Conservation (phyloP, 805 yeast genomes). For the Yamadazyma philogaea region DNA sequence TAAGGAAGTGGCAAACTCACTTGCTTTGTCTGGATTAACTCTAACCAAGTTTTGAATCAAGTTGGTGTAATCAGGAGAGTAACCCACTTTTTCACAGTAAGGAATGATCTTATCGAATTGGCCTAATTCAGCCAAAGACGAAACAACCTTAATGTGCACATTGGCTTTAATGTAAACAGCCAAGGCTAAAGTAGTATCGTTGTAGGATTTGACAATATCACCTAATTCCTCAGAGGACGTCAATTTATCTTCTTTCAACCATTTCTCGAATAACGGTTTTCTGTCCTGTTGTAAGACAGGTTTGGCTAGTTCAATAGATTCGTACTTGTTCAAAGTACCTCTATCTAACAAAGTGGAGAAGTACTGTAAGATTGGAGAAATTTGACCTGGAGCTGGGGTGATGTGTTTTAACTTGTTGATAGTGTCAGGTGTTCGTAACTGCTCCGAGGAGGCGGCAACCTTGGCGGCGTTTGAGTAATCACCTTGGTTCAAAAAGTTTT, state of each 20-base stretch:
- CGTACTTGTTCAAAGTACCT: slow-evolving; percentile 88
- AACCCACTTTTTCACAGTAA: slow-evolving; percentile 84
- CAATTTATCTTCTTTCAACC: slow-evolving; percentile 92
- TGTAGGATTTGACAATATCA: slow-evolving; percentile 84
- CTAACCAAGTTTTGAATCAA: slow-evolving; percentile 88
- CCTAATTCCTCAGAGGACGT: slow-evolving; percentile 97
- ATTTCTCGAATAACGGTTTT: slow-evolving; percentile 88
- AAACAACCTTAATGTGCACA: slow-evolving; percentile 83
- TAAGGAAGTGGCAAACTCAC: slow-evolving; percentile 91
- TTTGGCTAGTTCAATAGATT: slow-evolving; percentile 89
- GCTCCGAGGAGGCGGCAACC: slow-evolving; percentile 92
- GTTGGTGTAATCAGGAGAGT: slow-evolving; percentile 85
- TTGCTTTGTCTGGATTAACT: slow-evolving; percentile 95
- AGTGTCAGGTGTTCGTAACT: slow-evolving; percentile 90
- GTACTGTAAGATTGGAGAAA: slow-evolving; percentile 91
- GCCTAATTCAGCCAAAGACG: slow-evolving; percentile 89
- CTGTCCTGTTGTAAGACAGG: slow-evolving; percentile 96
- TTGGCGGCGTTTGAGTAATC: slow-evolving; percentile 92
- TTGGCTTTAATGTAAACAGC: slow-evolving; percentile 86
- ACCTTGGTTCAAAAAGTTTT: slow-evolving; percentile 75
- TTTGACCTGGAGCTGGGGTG: slow-evolving; percentile 90
- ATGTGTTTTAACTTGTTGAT: slow-evolving; percentile 87
- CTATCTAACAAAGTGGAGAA: slow-evolving; percentile 87
- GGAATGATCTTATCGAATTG: slow-evolving; percentile 96
- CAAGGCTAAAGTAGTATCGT: slow-evolving; percentile 78